Evolutionary conservation across 2,329 filamentous ascomycete genomes (phyloP), one percentile per base, ranked within the genome.

Genomic region (Diatrype stigma): DNA sequence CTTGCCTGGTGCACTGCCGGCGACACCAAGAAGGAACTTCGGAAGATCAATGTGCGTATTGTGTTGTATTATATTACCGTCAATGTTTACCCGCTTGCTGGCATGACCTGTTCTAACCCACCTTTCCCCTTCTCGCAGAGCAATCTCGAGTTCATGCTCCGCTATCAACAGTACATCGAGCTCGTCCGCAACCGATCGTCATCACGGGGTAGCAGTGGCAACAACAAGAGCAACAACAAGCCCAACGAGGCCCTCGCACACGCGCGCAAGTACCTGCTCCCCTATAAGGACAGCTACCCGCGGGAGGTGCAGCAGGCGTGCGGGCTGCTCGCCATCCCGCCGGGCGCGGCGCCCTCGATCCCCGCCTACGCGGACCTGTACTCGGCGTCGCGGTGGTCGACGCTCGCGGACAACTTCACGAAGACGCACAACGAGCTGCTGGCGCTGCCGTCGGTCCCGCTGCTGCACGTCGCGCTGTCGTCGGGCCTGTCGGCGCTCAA

Each of bases 151-250:
- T 96, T 96, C 64, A 90, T 96, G 77, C 80, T 99, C 42, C 86
- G 94, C 12, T 79, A 95, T 62, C 94, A 99, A 69, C 92, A 97
- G 67, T 97, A 92, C 67, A 92, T 97, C 61, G 94, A 97, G 70
- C 78, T 97, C 54, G 84, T 96, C 52, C 80, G 93, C 53, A 82
- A 78, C 37, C 81, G 81, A 49, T 47, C 26, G 10, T 30, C 26
- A 30, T 30, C 26, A 30, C 26, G 26, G 26, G 10, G 26, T 30
- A 30, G 26, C 26, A 30, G 26, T 10, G 10, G 26, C 26, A 30
- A 10, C 26, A 10, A 30, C 10, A 30, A 49, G 26, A 53, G 48
- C 12, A 44, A 79, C 22, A 66, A 73, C 6, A 90, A 87, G 63
- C 76, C 88, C 42, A 71, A 84, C 45, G 91, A 96, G 56, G 91